Evolutionary conservation across 371 early-diverging fungal genomes (phyloP), one percentile per base, ranked within the genome.

Genomic region (Rhizopus sp.): DNA sequence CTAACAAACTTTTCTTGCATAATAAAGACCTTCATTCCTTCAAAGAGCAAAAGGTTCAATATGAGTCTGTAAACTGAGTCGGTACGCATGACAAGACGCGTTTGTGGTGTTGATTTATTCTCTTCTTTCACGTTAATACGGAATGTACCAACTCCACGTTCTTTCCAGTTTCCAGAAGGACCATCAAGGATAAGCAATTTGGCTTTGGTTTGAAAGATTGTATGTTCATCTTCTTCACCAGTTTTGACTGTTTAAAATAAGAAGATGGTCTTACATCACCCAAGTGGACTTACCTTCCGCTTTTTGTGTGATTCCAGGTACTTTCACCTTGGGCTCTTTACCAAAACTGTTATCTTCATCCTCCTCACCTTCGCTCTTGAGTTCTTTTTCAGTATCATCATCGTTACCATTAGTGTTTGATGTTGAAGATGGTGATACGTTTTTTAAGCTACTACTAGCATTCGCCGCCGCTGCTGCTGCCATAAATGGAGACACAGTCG

Each of bases 51-150:
- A 9, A 77, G 53, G 52, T 87, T 88, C 32, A 88, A 71, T 44
- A 88, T 85, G 16, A 87, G 64, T 30, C 83, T 62, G 50, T 67
- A 80, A 7, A 87, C 86, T 35, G 77, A 73, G 47, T 87, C 86
- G 0, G 84, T 76, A 15, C 88, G 77, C 88, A 88, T 88, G 5
- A 87, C 77, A 45, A 86, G 60, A 15, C 84, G 77, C 15, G 70
- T 59, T 13, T 63, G 63, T 32, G 39, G 15, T n/a, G 40, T 35
- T 13, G 42, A 50, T 17, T 50, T 41, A 8, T 60, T 49, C 6
- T 59, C 54, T 47, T 66, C 60, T 31, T 68, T 68, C 32, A 53
- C 53, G 48, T 80, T 78, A 31, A 80, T 69, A 30, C 73, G 69
- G 35, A 81, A 51, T 29, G 68, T 75, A 37, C 82, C 82, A 7